These are phyloP conservation scores for Agroathelia rolfsii DNA, from an alignment of 1,284 basidiomycete species.

Conservation along the genomic window DNA sequence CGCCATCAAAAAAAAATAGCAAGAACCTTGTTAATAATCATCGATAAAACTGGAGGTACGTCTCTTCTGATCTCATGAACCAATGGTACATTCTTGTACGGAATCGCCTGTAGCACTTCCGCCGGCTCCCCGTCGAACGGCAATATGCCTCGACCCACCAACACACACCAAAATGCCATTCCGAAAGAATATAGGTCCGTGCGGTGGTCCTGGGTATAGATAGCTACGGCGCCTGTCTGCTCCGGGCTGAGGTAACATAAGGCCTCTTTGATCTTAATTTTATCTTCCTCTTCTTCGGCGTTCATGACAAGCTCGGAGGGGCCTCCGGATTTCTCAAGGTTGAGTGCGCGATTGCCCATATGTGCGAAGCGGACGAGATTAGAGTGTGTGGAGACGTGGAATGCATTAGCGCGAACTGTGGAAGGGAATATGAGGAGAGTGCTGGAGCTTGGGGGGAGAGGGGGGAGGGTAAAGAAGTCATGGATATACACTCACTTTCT, in stretches of 20 bases:
- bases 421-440: too few species aligned
- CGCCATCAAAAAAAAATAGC: not conserved
- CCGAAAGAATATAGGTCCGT: conserved; percentile 66
- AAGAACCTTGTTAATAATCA: conserved; percentile 57
- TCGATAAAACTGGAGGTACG: conserved; percentile 58
- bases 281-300: conserved; percentile 49
- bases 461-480: conserved; percentile 3
- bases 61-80: conserved; percentile 67
- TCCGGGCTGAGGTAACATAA: conserved; percentile 65
- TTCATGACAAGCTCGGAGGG: conserved; percentile 56
- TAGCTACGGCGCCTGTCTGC: conserved; percentile 63
- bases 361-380: conserved; percentile 60
- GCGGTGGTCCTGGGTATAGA: conserved; percentile 56
- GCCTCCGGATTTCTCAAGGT: conserved; percentile 58
- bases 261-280: conserved; percentile 61
- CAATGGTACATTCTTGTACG: conserved; percentile 60
- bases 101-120: conserved; percentile 57
- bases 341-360: conserved; percentile 67
- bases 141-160: conserved; percentile 41
- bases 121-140: conserved; percentile 13
- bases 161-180: conserved; percentile 58
- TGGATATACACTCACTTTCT: conserved; percentile 34
- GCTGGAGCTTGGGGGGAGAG: conserved; percentile 3
- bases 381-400: conserved; percentile 59
- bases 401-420: conserved; percentile 61